phyloP scores from a whole-genome alignment of 2,329 filamentous ascomycete genomes.

The Neoarthrinium moseri region DNA sequence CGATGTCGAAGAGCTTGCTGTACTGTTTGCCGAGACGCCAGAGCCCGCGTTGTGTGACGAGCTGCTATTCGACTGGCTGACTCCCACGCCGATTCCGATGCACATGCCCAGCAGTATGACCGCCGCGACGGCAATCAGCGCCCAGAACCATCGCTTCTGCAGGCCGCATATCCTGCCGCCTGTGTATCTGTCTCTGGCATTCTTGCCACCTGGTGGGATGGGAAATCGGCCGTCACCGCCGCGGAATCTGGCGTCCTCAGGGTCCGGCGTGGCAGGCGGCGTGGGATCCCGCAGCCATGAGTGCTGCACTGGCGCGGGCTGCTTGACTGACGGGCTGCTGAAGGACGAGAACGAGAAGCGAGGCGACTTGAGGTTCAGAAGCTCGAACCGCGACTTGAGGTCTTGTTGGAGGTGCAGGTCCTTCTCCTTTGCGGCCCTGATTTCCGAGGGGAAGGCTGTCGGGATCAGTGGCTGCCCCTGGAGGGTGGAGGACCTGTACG shows the following conservation, averaged over 20 bases:
- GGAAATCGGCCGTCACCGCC: conserved; percentile 6
- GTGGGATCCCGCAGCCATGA: conserved; percentile 31
- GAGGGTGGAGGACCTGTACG: conserved; percentile 5
- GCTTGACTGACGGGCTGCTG: not conserved
- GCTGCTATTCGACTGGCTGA: conserved; percentile 30
- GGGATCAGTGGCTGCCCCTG: not conserved
- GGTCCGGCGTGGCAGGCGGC: conserved; percentile 22
- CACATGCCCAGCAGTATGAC: conserved; percentile 29
- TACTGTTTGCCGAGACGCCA: conserved; percentile 6
- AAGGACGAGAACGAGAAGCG: conserved; percentile 7
- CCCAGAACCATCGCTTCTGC: conserved; percentile 33
- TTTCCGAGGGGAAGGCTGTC: not conserved
- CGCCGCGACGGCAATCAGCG: conserved; percentile 25
- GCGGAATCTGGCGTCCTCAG: not conserved
- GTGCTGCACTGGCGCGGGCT: not conserved
- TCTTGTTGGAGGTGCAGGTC: conserved; percentile 3
- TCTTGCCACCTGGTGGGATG: conserved; percentile 10
- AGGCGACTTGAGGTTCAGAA: conserved; percentile 6
- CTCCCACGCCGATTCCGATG: conserved; percentile 34
- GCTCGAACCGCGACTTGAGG: conserved; percentile 6
- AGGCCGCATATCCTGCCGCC: conserved; percentile 25
- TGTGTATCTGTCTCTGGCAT: conserved; percentile 10
- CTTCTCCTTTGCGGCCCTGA: not conserved
- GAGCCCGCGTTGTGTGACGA: not conserved
- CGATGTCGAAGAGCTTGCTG: not conserved